Conservation (phyloP, 2,329 filamentous ascomycete species). For the Talaromyces islandicus region DNA sequence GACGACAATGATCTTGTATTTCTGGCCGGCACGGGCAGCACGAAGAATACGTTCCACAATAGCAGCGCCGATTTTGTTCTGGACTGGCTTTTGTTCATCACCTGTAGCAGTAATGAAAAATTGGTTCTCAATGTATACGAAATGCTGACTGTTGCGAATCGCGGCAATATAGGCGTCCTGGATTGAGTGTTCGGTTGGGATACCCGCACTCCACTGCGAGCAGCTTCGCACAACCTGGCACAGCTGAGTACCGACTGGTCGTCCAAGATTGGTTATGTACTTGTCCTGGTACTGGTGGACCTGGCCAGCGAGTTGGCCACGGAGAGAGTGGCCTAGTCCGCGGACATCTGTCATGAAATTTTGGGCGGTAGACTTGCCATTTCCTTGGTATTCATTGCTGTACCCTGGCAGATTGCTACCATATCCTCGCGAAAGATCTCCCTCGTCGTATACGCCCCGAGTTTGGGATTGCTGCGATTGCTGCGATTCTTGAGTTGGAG, state of each 20-base stretch:
- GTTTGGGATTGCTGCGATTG: slow-evolving; percentile 26
- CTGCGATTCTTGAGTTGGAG: slow-evolving; percentile 27
- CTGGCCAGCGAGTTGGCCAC: slow-evolving; percentile 23
- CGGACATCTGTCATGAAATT: slow-evolving; percentile 33
- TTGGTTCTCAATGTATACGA: slow-evolving; percentile 96
- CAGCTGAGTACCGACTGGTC: slow-evolving; percentile 26
- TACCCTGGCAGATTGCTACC: slow-evolving; percentile 2
- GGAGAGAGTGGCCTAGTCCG: slow-evolving; percentile 32
- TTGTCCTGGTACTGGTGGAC: slow-evolving; percentile 41
- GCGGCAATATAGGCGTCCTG: slow-evolving; percentile 77
- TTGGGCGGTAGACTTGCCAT: slow-evolving; percentile 21
- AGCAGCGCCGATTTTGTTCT: slow-evolving; percentile 83
- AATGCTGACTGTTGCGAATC: slow-evolving; percentile 84
- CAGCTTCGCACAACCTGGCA: slow-evolving; percentile 64
- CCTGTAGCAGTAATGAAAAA: slow-evolving; percentile 97
- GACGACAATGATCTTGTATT: slow-evolving; percentile 83
- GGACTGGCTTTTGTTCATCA: slow-evolving; percentile 73
- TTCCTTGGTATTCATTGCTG: neutral
- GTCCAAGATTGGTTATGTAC: slow-evolving; percentile 15
- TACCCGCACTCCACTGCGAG: slow-evolving; percentile 94
- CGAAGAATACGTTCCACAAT: slow-evolving; percentile 86
- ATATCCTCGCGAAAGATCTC: slow-evolving; percentile 27
- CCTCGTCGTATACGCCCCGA: slow-evolving; percentile 27
- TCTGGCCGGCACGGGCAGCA: slow-evolving; percentile 73
- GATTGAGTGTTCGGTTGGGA: slow-evolving; percentile 76